These are phyloP conservation scores for Coemansia sp. DNA, from an alignment of 192 early-diverging fungal species.

Conservation along the genomic window DNA sequence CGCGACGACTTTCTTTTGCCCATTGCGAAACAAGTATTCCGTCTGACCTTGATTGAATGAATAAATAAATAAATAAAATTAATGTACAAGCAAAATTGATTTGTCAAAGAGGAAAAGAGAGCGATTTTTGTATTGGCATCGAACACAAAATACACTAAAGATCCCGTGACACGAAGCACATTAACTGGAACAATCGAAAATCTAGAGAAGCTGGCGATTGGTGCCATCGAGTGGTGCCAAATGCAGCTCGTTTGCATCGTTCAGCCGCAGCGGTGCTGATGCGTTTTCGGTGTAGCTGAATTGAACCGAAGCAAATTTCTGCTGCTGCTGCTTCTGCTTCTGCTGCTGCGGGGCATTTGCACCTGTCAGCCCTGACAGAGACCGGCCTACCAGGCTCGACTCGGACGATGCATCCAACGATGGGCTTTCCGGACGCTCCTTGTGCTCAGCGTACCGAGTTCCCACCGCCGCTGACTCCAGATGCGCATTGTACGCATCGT, in stretches of 20 bases:
- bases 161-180: not conserved
- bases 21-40: not conserved
- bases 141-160: not conserved
- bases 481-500: not conserved
- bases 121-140: no score
- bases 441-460: not conserved
- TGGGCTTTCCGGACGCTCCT: not conserved
- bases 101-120: no score
- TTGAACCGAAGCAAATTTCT: not conserved
- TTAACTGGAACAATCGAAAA: not conserved
- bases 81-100: not conserved
- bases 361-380: not conserved
- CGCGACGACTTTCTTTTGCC: slow-evolving; percentile 55
- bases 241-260: not conserved
- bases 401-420: not conserved
- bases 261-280: slow-evolving; percentile 5
- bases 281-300: not conserved
- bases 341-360: not conserved
- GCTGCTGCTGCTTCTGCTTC: not conserved
- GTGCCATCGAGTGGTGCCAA: not conserved
- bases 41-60: not conserved
- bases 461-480: not conserved
- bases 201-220: not conserved
- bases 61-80: not conserved
- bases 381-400: not conserved